Evolutionary conservation across 108 stramenopile species (phyloP), one percentile per base, ranked within the genome.

Genomic region (Cyclotella distinguenda): DNA sequence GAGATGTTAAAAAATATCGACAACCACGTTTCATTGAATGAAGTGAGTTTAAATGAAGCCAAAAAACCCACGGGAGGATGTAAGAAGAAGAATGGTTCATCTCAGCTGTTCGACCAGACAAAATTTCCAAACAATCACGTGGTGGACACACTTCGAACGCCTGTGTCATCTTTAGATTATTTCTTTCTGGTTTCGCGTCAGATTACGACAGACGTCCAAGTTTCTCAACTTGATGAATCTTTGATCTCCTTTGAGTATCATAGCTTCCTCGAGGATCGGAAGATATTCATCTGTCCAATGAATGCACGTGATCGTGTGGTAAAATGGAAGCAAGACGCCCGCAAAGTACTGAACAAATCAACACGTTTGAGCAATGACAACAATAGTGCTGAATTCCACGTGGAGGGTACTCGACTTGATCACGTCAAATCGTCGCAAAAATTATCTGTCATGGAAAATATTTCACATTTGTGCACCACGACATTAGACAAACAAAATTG

Each of bases 401-500:
- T n/a, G n/a, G n/a, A n/a, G n/a, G n/a, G n/a, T n/a, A n/a, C n/a
- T n/a, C n/a, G n/a, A n/a, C n/a, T n/a, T n/a, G n/a, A n/a, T n/a
- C n/a, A n/a, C n/a, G 66, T 56, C 12, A 48, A 53, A 32, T 34
- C 21, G 19, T 33, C 50, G 26, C 7, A 39, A 46, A 59, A 49
- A 5, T 22, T 53, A 23, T 8, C 5, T 19, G 65, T 62, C 1
- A 67, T 75, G 66, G 34, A 47, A 26, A 75, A 21, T 22, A 31
- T 67, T 30, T 21, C 25, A 38, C 52, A 55, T 48, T 34, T 75
- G 16, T 42, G 74, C 46, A 67, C 31, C 21, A 65, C 54, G 38
- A n/a, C 22, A 7, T 7, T 48, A 21, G 49, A 65, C 33, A 15
- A 67, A 45, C 19, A 33, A 30, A 61, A 53, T 38, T n/a, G 27